Evolutionary conservation across 129 eudicot species (phyloP).

Genomic region (Artemisia argyi): DNA sequence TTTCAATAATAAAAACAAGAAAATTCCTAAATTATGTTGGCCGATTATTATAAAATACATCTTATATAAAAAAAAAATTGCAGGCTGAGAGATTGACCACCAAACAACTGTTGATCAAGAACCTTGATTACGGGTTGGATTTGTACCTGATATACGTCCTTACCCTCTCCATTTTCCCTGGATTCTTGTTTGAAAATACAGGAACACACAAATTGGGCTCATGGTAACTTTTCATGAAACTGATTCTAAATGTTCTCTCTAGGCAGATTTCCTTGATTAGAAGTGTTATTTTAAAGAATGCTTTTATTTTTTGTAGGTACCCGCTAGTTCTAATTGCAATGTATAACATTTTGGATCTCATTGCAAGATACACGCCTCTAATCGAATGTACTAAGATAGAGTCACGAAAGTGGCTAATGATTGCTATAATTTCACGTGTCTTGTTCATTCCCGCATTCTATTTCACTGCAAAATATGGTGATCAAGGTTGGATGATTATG

Average conservation of each 20-base stretch:
- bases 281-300: conserved; percentile 6
- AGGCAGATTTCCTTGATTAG: background rate
- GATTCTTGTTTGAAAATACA: conserved; percentile 69
- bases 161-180: conserved; percentile 76
- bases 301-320: conserved; percentile 40
- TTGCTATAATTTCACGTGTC: conserved; percentile 45
- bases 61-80: background rate
- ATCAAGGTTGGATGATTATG: conserved; percentile 75
- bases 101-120: conserved; percentile 50
- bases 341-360: conserved; percentile 63
- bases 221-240: conserved; percentile 42
- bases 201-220: conserved; percentile 62
- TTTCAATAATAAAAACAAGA: no score
- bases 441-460: conserved; percentile 67
- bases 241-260: background rate
- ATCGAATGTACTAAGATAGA: conserved; percentile 38
- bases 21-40: background rate
- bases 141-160: conserved; percentile 56
- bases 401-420: conserved; percentile 52
- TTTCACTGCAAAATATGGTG: conserved; percentile 72
- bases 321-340: conserved; percentile 61
- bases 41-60: background rate
- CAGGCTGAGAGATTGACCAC: conserved; percentile 54
- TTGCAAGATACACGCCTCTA: conserved; percentile 64
- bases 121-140: conserved; percentile 60